Conservation (phyloP, 768 basidiomycete genomes). For the Piloderma croceum region DNA sequence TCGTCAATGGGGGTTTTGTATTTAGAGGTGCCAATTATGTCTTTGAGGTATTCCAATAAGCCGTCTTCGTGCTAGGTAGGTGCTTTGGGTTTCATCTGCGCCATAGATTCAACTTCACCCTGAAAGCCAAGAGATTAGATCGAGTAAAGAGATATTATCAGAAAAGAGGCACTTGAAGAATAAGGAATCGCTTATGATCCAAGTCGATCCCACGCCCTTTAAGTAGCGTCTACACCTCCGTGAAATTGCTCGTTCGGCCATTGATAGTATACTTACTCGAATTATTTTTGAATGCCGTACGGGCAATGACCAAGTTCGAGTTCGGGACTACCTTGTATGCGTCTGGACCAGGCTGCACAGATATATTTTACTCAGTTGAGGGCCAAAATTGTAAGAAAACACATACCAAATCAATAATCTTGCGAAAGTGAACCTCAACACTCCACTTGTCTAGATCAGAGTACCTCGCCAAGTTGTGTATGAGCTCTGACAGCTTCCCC, state of each 20-base stretch:
- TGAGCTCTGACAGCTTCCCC: constrained; percentile 91
- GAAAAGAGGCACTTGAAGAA: constrained; percentile 66
- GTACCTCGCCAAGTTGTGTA: too few relatives aligned
- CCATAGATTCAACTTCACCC: constrained; percentile 98
- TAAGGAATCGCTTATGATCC: constrained; percentile 96
- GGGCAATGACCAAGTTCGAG: constrained; percentile 78
- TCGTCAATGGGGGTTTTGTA: constrained; percentile 89
- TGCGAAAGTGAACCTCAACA: constrained; percentile 93
- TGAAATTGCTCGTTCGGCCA: too few relatives aligned
- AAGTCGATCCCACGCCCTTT: constrained; percentile 94
- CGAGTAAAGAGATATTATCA: too few relatives aligned
- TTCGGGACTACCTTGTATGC: constrained; percentile 76
- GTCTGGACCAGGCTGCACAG: too few relatives aligned
- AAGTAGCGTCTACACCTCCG: too few relatives aligned
- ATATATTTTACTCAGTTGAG: too few relatives aligned
- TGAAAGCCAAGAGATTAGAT: constrained; percentile 31
- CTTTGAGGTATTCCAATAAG: constrained; percentile 93
- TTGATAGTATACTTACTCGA: too few relatives aligned
- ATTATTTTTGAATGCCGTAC: too few relatives aligned
- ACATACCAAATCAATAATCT: too few relatives aligned
- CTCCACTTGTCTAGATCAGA: constrained; percentile 82
- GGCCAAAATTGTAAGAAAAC: too few relatives aligned
- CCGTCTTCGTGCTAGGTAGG: constrained; percentile 92
- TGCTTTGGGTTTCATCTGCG: constrained; percentile 98
- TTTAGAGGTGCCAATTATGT: constrained; percentile 92